phyloP scores from a whole-genome alignment of 768 basidiomycete species.

The Pleurotus djamor region DNA sequence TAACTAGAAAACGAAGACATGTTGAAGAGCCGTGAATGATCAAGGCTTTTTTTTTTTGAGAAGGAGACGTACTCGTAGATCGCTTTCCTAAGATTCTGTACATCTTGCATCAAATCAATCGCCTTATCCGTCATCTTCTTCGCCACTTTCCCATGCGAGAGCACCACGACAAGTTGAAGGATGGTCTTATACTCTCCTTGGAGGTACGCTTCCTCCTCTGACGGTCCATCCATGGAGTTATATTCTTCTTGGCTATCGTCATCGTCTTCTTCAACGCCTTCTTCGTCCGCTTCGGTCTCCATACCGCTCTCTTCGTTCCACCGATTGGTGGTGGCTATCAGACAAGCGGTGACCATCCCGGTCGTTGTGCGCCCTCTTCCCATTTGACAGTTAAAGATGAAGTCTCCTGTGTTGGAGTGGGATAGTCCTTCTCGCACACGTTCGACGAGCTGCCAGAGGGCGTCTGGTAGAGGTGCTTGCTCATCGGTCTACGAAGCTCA shows the following conservation, averaged over 20 bases:
- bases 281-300: conserved; percentile 23
- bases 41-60: too few species aligned
- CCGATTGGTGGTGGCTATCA: conserved; percentile 73
- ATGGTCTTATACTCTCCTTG: conserved; percentile 98
- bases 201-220: conserved; percentile 86
- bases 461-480: conserved; percentile 90
- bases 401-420: conserved; percentile 55
- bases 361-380: conserved; percentile 90
- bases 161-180: conserved; percentile 87
- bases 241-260: conserved; percentile 41
- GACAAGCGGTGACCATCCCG: conserved; percentile 89
- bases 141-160: conserved; percentile 90
- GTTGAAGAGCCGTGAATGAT: not conserved
- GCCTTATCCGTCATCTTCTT: conserved; percentile 88
- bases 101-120: conserved; percentile 92
- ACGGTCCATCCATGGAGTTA: conserved; percentile 76
- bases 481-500: conserved; percentile 78
- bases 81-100: conserved; percentile 94
- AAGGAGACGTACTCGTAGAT: conserved; percentile 78
- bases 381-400: conserved; percentile 98
- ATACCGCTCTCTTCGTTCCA: conserved; percentile 49
- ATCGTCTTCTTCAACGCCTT: conserved; percentile 27
- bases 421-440: conserved; percentile 61
- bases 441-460: conserved; percentile 75
- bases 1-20: conserved; percentile 49